Evolutionary conservation across 371 early-diverging fungal genomes (phyloP).

Genomic region (Mucor racemosus): DNA sequence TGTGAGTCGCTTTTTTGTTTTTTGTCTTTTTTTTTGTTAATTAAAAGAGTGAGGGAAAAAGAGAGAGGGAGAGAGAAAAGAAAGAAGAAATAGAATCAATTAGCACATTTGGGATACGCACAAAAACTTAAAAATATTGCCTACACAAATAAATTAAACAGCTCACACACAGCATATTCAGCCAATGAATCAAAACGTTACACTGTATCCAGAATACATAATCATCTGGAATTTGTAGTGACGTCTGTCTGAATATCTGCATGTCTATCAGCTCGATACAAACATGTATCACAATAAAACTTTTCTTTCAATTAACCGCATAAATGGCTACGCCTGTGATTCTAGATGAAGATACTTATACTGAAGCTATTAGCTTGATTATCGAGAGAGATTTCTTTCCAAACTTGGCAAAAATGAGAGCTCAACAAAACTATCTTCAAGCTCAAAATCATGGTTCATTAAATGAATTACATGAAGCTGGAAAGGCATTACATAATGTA

Average conservation of each 20-base stretch:
- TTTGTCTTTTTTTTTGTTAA: background rate
- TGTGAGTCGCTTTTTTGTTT: no score
- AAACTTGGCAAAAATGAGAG: slow-evolving; percentile 65
- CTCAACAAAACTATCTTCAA: slow-evolving; percentile 56
- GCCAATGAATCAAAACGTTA: no score
- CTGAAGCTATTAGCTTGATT: slow-evolving; percentile 75
- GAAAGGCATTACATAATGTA: slow-evolving; percentile 22
- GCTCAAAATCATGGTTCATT: slow-evolving; percentile 43
- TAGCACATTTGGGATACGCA: background rate
- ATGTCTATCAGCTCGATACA: no score
- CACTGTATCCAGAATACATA: no score
- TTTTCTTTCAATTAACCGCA: background rate
- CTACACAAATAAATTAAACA: background rate
- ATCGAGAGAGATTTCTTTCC: slow-evolving; percentile 91
- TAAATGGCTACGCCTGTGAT: slow-evolving; percentile 36
- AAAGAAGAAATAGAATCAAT: background rate
- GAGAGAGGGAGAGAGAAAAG: background rate
- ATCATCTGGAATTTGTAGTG: no score
- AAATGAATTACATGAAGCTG: slow-evolving; percentile 30
- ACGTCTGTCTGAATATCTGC: no score
- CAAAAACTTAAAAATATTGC: background rate
- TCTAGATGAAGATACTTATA: slow-evolving; percentile 82
- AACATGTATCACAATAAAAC: background rate
- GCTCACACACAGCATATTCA: no score
- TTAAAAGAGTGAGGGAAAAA: background rate